Percentiles rank a stretch among this genome's conserved stretches.
phyloP scores from a whole-genome alignment of 176 grass and related monocot genomes.

The Typha latifolia region DNA sequence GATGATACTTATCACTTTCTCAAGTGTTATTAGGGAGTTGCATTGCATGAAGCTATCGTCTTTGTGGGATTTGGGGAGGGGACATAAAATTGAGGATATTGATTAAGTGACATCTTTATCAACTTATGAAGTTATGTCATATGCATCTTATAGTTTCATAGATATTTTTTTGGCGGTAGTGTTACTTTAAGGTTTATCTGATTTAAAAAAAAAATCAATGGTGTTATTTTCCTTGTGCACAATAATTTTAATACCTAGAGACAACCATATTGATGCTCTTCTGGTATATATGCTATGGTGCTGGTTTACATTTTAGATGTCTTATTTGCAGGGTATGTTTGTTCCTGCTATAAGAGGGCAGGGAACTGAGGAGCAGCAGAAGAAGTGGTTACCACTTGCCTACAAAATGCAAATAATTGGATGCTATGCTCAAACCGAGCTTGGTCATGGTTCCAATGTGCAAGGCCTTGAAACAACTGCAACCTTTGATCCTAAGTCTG shows the following conservation, averaged over 20 bases:
- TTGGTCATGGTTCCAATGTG: slow-evolving; percentile 95
- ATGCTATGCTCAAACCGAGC: slow-evolving; percentile 98
- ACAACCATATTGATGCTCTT: neutral
- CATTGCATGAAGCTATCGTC: too few species aligned
- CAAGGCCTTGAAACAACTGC: slow-evolving; percentile 99
- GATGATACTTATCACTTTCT: too few species aligned
- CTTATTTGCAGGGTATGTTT: slow-evolving; percentile 78
- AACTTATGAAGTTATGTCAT: too few species aligned
- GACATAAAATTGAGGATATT: too few species aligned
- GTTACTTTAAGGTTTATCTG: too few species aligned
- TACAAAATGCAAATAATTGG: slow-evolving; percentile 95
- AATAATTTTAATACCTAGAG: neutral
- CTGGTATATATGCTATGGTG: neutral
- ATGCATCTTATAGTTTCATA: too few species aligned
- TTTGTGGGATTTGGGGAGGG: too few species aligned
- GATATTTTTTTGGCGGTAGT: too few species aligned
- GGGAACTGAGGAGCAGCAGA: slow-evolving; percentile 83
- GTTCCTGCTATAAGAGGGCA: slow-evolving; percentile 98
- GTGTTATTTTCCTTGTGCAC: neutral
- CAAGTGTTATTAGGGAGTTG: too few species aligned
- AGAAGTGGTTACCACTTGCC: slow-evolving; percentile 86
- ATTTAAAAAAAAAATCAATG: too few species aligned
- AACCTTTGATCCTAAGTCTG: slow-evolving; percentile 70
- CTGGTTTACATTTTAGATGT: slow-evolving; percentile 1
- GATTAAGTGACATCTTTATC: too few species aligned